A percentile compares a stretch with the other conserved stretches of the same genome.
Conservation (phyloP, 2,329 filamentous ascomycete genomes). For the Fusarium buxicola region DNA sequence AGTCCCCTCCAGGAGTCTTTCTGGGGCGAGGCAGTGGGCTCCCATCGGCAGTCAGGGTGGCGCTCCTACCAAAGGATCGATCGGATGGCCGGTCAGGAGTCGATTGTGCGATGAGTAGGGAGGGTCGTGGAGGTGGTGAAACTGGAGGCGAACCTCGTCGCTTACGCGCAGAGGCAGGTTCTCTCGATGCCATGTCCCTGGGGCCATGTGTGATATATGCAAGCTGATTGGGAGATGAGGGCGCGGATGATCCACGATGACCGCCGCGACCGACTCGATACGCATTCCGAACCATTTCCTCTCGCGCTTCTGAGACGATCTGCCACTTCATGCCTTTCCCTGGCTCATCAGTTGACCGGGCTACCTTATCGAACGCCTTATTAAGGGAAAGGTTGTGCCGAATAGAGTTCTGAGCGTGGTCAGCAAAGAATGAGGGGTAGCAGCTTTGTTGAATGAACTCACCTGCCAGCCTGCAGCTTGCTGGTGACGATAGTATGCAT, state of each 20-base stretch:
- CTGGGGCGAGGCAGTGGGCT: conserved; percentile 71
- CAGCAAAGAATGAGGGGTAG: conserved; percentile 12
- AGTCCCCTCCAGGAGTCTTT: conserved; percentile 58
- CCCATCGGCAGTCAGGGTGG: conserved; percentile 63
- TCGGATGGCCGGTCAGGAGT: conserved; percentile 67
- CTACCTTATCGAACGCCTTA: conserved; percentile 93
- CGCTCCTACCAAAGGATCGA: conserved; percentile 52
- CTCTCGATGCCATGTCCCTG: conserved; percentile 64
- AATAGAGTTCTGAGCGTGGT: conserved; percentile 80
- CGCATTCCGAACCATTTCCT: conserved; percentile 86
- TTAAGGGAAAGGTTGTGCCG: conserved; percentile 96
- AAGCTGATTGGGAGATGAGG: conserved; percentile 73
- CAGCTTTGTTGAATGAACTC: conserved; percentile 48
- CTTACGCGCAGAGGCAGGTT: conserved; percentile 66
- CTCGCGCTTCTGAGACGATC: conserved; percentile 83
- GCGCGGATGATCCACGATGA: conserved; percentile 75
- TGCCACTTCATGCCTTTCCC: conserved; percentile 99
- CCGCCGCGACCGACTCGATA: conserved; percentile 71
- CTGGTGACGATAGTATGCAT: conserved; percentile 92
- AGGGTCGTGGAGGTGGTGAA: conserved; percentile 67
- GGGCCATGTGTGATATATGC: conserved; percentile 71
- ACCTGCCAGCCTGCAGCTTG: conserved; percentile 88
- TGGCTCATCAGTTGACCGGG: conserved; percentile 91
- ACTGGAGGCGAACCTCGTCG: conserved; percentile 65
- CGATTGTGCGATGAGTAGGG: conserved; percentile 63